Percentiles rank a stretch among this genome's conserved stretches.
These are phyloP conservation scores for Heritiera littoralis DNA, from an alignment of 345 rosid genomes.

Conservation along the genomic window DNA sequence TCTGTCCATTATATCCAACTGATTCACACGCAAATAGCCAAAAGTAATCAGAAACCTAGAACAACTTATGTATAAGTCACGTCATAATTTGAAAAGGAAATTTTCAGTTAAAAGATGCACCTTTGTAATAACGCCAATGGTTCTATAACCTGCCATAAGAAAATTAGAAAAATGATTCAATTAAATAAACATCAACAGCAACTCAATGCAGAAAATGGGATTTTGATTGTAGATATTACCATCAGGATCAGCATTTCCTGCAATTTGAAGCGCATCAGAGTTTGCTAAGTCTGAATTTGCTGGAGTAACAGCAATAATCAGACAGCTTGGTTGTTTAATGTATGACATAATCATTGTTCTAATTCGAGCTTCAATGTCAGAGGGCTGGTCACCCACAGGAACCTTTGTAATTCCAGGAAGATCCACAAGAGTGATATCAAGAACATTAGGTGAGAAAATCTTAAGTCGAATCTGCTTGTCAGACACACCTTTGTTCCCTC, in stretches of 20 bases:
- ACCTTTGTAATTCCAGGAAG: slow-evolving; percentile 96
- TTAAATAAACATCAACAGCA: background rate
- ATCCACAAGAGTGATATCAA: slow-evolving; percentile 92
- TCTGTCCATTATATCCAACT: slow-evolving; percentile 99
- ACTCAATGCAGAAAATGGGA: background rate
- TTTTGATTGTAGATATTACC: slow-evolving; percentile 43
- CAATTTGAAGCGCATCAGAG: slow-evolving; percentile 94
- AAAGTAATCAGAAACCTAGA: slow-evolving; percentile 25
- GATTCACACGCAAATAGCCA: slow-evolving; percentile 34
- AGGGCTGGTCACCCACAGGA: slow-evolving; percentile 96
- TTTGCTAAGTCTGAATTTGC: slow-evolving; percentile 96
- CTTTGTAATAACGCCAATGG: slow-evolving; percentile 93
- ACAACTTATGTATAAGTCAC: background rate
- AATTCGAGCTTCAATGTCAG: slow-evolving; percentile 89
- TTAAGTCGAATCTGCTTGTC: slow-evolving; percentile 88
- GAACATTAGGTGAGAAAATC: slow-evolving; percentile 89
- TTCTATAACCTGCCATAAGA: slow-evolving; percentile 62
- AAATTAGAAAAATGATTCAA: slow-evolving; percentile 19
- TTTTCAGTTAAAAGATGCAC: slow-evolving; percentile 32
- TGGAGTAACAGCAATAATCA: slow-evolving; percentile 89
- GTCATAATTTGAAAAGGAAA: slow-evolving; percentile 16
- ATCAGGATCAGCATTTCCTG: slow-evolving; percentile 94
- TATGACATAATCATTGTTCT: slow-evolving; percentile 98
- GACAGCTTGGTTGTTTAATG: slow-evolving; percentile 78
- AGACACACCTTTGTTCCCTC: slow-evolving; percentile 89